Evolutionary conservation across 768 basidiomycete genomes (phyloP), one percentile per base, ranked within the genome.

Genomic region (Rhizopogon vulgaris): DNA sequence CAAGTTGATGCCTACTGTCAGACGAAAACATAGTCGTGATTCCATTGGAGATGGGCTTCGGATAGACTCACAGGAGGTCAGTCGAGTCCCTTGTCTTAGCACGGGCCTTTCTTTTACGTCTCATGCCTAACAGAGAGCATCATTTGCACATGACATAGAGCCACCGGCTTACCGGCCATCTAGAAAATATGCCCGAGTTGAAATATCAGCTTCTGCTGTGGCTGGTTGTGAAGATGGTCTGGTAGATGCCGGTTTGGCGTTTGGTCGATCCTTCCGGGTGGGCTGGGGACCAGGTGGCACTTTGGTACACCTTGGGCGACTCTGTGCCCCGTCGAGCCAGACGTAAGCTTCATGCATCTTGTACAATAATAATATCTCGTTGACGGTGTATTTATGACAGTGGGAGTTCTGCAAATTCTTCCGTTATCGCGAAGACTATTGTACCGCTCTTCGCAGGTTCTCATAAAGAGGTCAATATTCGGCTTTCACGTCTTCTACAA

Each of bases 251-350:
- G 94, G 93, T 0, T 72, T 97, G 34, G 79, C 87, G 1, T 71
- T 94, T 51, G 94, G 94, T 11, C 80, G 92, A 15, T 90, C 89
- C 11, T 96, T 93, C 67, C 78, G 93, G 52, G 90, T 87, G 2
- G 84, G 90, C 4, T 98, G 94, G 92, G 91, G 94, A 17, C 85
- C 89, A 1, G 78, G 80, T 36, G 92, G 92, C 0, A 75, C 73
- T 37, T 63, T 97, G 6, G 84, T 84, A 10, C 86, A 91, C 66
- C 66, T 87, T 10, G 94, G 91, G n/a, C 74, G 74, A 45, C 69
- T 95, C 56, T 85, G 88, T 69, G 71, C 74, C 6, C 83, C 85
- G 24, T 69, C 62, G 4, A 71, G 74, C 48, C 69, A 72, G 45
- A 57, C 70, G 88, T 88, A 62, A 63, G 85, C 76, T 57, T 52